Conservation (phyloP, 257 asterid genomes). For the Solanum neorickii region DNA sequence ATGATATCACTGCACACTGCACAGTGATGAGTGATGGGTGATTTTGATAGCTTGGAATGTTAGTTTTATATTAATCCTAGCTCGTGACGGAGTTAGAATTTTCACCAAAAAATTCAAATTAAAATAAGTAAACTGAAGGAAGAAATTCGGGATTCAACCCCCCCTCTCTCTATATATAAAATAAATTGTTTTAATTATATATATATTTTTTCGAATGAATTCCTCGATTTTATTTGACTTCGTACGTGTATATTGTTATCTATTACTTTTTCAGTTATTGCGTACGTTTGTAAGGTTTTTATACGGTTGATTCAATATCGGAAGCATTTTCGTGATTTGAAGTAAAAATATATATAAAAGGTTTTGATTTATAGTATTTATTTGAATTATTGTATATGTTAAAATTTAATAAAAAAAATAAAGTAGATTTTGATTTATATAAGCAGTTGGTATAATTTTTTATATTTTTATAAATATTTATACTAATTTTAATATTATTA, state of each 20-base stretch:
- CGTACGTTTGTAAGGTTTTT: not conserved
- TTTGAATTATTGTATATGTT: too few species aligned
- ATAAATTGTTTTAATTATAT: not conserved
- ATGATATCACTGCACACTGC: not conserved
- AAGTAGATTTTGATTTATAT: too few species aligned
- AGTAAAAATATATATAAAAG: too few species aligned
- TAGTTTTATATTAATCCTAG: not conserved
- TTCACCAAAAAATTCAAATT: too few species aligned
- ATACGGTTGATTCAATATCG: not conserved
- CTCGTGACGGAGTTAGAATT: not conserved
- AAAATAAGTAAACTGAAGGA: too few species aligned
- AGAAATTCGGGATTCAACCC: not conserved
- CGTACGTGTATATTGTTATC: not conserved
- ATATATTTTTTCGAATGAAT: not conserved
- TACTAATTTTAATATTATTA: too few species aligned
- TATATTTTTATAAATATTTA: too few species aligned
- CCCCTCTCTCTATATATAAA: not conserved
- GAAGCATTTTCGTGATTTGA: not conserved
- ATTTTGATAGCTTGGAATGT: not conserved
- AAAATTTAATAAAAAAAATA: too few species aligned
- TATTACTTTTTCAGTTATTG: not conserved
- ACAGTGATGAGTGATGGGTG: not conserved
- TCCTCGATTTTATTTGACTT: too few species aligned
- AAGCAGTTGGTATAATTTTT: not conserved
- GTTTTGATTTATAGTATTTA: fast-evolving